These are phyloP conservation scores for Flaveria bidentis DNA, from an alignment of 129 eudicot genomes.

Conservation along the genomic window DNA sequence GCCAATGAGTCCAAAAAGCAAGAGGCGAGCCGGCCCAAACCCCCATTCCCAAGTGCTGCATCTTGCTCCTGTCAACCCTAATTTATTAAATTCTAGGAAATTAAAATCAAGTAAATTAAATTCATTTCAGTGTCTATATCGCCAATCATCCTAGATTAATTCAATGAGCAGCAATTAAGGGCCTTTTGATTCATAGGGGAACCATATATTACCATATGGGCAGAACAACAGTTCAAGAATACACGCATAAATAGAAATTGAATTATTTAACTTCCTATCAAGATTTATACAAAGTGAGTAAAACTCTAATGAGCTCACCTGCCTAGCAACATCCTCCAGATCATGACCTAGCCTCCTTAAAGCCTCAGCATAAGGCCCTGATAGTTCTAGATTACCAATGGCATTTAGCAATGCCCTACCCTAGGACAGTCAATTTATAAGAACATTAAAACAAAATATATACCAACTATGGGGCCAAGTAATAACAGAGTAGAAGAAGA, in stretches of 20 bases:
- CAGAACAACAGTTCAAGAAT: not conserved
- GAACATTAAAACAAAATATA: slow-evolving; percentile 1
- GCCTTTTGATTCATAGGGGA: not conserved
- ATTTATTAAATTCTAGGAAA: slow-evolving; percentile 20
- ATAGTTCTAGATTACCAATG: slow-evolving; percentile 61
- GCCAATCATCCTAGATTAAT: not conserved
- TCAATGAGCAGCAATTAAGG: not conserved
- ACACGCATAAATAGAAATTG: not conserved
- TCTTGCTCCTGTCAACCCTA: slow-evolving; percentile 62
- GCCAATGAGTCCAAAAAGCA: slow-evolving; percentile 69
- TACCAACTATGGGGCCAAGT: not conserved
- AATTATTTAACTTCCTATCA: not conserved
- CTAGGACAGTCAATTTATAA: slow-evolving; percentile 33
- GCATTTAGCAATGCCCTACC: slow-evolving; percentile 74
- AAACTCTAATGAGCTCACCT: slow-evolving; percentile 41
- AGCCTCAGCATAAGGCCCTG: slow-evolving; percentile 68
- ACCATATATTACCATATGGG: not conserved
- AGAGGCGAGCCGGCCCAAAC: slow-evolving; percentile 69
- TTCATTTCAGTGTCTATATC: not conserved
- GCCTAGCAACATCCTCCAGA: slow-evolving; percentile 59
- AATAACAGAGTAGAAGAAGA: slow-evolving; percentile 6
- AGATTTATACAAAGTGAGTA: not conserved
- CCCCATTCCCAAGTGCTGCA: slow-evolving; percentile 75
- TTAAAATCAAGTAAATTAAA: not conserved
- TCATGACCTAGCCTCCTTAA: slow-evolving; percentile 56